These are phyloP conservation scores for Phytophthora megakarya DNA, from an alignment of 352 stramenopile genomes.

Conservation along the genomic window DNA sequence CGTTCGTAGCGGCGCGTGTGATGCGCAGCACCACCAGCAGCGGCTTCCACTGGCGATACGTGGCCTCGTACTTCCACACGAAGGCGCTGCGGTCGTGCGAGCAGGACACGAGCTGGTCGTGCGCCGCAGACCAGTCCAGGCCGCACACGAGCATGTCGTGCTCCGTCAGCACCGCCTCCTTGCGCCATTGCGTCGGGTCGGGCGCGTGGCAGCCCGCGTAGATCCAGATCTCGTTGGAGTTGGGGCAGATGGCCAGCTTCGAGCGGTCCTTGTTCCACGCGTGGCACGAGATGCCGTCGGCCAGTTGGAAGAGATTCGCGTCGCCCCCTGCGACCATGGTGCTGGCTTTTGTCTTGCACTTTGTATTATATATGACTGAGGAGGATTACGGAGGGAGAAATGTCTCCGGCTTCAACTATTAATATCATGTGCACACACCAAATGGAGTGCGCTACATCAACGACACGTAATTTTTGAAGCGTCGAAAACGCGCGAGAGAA, in stretches of 20 bases:
- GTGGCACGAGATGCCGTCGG: conserved; percentile 90
- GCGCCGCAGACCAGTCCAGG: conserved; percentile 93
- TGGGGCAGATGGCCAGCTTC: conserved; percentile 91
- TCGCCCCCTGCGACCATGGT: conserved; percentile 43
- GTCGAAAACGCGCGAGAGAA: neutral
- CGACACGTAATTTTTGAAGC: conserved; percentile 22
- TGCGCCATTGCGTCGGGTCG: conserved; percentile 84
- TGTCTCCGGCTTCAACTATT: conserved; percentile 41
- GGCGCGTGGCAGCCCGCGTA: conserved; percentile 82
- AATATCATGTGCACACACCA: neutral
- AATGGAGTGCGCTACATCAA: conserved; percentile 18
- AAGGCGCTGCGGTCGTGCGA: conserved; percentile 95
- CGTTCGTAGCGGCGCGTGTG: conserved; percentile 90
- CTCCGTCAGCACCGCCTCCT: conserved; percentile 85
- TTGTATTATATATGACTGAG: conserved; percentile 37
- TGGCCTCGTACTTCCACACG: conserved; percentile 92
- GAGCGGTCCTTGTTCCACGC: conserved; percentile 92
- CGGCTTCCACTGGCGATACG: conserved; percentile 91
- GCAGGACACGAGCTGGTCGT: conserved; percentile 94
- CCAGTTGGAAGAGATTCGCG: conserved; percentile 74
- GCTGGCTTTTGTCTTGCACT: conserved; percentile 20
- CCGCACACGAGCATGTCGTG: conserved; percentile 94
- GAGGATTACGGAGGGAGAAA: conserved; percentile 23
- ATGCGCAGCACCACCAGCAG: conserved; percentile 92
- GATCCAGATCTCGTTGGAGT: conserved; percentile 94